phyloP scores from a whole-genome alignment of 2,329 filamentous ascomycete genomes.

The Cladobotryum protrusum region DNA sequence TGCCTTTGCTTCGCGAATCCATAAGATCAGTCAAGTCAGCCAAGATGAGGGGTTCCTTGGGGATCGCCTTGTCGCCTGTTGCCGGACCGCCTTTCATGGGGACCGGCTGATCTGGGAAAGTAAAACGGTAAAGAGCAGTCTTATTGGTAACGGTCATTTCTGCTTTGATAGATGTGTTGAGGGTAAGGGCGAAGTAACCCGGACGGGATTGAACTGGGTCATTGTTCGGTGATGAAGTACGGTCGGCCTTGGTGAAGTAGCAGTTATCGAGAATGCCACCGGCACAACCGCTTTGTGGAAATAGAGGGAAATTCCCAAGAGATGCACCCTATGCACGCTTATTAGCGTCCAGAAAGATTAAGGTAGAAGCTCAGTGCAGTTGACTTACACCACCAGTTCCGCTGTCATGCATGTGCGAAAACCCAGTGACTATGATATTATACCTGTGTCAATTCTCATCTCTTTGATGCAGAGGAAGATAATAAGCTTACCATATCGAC shows the following conservation, averaged over 20 bases:
- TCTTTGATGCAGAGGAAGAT: too few relatives aligned
- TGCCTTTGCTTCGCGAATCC: constrained; percentile 20
- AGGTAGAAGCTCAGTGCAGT: neutral
- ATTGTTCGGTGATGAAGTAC: constrained; percentile 42
- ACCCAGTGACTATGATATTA: constrained; percentile 20
- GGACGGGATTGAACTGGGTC: constrained; percentile 47
- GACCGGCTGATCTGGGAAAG: constrained; percentile 37
- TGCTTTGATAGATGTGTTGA: constrained; percentile 49
- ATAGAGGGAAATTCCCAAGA: constrained; percentile 47
- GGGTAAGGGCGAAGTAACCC: constrained; percentile 54
- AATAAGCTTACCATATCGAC: constrained; percentile 16
- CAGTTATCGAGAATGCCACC: constrained; percentile 42
- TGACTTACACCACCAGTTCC: constrained; percentile 26
- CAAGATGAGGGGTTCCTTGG: constrained; percentile 44
- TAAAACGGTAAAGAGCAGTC: constrained; percentile 55
- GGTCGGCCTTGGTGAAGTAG: constrained; percentile 41
- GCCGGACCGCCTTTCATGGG: constrained; percentile 11
- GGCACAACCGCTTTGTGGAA: constrained; percentile 40
- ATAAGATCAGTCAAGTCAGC: constrained; percentile 53
- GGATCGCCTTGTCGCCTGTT: constrained; percentile 6
- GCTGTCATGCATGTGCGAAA: constrained; percentile 27
- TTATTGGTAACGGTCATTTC: constrained; percentile 58
- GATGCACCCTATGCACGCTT: constrained; percentile 29
- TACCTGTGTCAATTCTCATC: neutral
- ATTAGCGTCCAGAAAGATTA: neutral